Base-by-base conservation (phyloP, 208 protist genomes). In the Crithidia mellificae region DNA sequence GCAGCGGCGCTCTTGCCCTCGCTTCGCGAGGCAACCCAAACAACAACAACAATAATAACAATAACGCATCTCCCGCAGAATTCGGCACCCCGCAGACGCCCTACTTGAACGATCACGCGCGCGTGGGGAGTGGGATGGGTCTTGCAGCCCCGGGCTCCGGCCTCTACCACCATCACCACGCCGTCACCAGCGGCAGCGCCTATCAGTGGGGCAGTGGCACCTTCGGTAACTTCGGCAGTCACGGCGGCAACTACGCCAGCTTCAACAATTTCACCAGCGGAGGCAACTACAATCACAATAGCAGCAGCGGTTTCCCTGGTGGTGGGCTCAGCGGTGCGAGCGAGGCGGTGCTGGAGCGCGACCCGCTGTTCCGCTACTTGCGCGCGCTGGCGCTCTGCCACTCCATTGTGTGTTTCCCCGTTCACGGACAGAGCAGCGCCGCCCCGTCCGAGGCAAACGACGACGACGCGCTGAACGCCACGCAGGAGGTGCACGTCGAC, bases 361-460 rank as follows among this genome's bases (percentile, higher is more conserved):
- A 92, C 51, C 70, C 73, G 0, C 34, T 81, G 2, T 88, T 83
- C 56, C 70, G 77, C 36, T 95, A 91, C 57, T 74, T 96, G 25
- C 78, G 81, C 19, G 73, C 83, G 51, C 14, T 96, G 7, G 25
- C 85, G 0, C 71, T 95, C 27, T 95, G 90, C 72, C 90, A 96
- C 74, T 78, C 69, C 25, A 80, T 93, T 19, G 85, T 97, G 43
- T 93, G 87, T 55, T 95, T 95, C 67, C 67, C 85, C 0, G 43
- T 68, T 0, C 49, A 75, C 15, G 27, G 34, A 6, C 34, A 20
- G 29, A 25, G 61, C 29, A 54, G 14, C 6, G 55, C 22, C 1
- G 63, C n/a, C n/a, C n/a, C 57, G 11, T 52, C 56, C 1, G 44
- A 41, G 7, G 47, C 25, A 8, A 55, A 1, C 15, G 56, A 49